phyloP scores from a whole-genome alignment of 2,329 filamentous ascomycete genomes.

The Waltergamsia citrina region DNA sequence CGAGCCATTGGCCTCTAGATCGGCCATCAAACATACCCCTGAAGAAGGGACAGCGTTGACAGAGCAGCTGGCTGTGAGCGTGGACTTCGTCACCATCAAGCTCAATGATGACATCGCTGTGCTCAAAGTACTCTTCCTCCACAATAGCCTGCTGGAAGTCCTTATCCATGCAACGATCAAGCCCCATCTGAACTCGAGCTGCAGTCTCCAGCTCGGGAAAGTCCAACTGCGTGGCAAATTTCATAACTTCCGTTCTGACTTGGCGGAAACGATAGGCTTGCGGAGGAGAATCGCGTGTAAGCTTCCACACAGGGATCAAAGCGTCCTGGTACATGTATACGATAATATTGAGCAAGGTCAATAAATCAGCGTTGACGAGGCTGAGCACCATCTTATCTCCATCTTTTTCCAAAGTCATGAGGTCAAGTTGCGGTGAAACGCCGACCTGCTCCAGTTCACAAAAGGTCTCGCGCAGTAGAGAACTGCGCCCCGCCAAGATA shows the following conservation, averaged over 20 bases:
- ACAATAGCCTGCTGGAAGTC: conserved; percentile 65
- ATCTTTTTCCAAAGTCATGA: conserved; percentile 22
- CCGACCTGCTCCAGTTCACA: conserved; percentile 36
- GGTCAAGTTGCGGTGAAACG: conserved; percentile 13
- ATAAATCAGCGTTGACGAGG: conserved; percentile 62
- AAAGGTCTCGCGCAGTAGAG: conserved; percentile 54
- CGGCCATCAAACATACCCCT: conserved; percentile 83
- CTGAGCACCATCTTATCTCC: conserved; percentile 47
- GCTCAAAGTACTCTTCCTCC: conserved; percentile 63
- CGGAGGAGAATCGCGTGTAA: conserved; percentile 56
- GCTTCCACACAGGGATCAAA: conserved; percentile 80
- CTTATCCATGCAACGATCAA: conserved; percentile 51
- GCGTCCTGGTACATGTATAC: conserved; percentile 75
- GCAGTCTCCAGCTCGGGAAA: conserved; percentile 66
- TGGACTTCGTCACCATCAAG: conserved; percentile 63
- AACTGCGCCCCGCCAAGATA: conserved; percentile 66
- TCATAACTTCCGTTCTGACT: conserved; percentile 80
- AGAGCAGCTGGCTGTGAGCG: conserved; percentile 71
- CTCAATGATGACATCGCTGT: conserved; percentile 71
- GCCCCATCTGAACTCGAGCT: conserved; percentile 62
- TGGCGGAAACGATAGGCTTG: conserved; percentile 68
- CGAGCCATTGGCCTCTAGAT: conserved; percentile 76
- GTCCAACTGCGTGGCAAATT: conserved; percentile 61
- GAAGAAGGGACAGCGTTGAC: conserved; percentile 86
- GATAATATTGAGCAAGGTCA: conserved; percentile 70